Evolutionary conservation across 1,139 yeast species (phyloP).

Genomic region (Lodderomyces metapsilosis): DNA sequence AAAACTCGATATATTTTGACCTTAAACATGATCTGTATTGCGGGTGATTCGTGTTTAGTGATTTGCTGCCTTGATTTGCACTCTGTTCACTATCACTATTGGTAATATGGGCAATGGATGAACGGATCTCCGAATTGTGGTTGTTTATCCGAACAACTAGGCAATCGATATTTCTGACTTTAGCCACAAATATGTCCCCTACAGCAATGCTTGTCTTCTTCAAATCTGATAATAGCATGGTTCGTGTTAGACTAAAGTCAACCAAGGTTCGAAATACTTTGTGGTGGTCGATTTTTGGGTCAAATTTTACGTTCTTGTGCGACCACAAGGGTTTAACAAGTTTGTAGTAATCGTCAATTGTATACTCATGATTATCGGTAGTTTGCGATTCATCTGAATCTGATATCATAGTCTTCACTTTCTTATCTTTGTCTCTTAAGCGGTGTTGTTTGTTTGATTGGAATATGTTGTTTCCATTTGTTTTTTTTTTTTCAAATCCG

Average conservation of each 20-base stretch:
- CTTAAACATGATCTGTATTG: conserved; percentile 27
- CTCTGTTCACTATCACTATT: conserved; percentile 2
- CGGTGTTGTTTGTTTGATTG: background rate
- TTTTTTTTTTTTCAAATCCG: background rate
- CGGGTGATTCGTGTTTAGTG: background rate
- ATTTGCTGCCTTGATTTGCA: background rate
- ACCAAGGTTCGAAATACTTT: conserved; percentile 26
- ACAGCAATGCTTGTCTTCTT: conserved; percentile 26
- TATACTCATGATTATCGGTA: conserved; percentile 16
- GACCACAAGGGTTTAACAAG: conserved; percentile 22
- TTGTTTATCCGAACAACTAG: conserved; percentile 9
- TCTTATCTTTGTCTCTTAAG: background rate
- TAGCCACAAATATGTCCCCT: conserved; percentile 20
- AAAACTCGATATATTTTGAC: conserved; percentile 26
- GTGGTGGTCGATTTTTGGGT: conserved; percentile 21
- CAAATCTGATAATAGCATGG: conserved; percentile 20
- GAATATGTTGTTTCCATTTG: background rate
- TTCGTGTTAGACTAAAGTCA: conserved; percentile 27
- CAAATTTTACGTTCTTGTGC: conserved; percentile 12
- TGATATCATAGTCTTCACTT: conserved; percentile 9
- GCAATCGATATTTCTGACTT: conserved; percentile 14
- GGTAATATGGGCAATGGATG: background rate
- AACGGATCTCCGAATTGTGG: background rate
- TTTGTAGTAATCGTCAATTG: conserved; percentile 23
- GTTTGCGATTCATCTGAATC: conserved; percentile 16